Base-by-base conservation (phyloP, 371 early-diverging fungal genomes). In the Amoeboaphelidium protococcarum region DNA sequence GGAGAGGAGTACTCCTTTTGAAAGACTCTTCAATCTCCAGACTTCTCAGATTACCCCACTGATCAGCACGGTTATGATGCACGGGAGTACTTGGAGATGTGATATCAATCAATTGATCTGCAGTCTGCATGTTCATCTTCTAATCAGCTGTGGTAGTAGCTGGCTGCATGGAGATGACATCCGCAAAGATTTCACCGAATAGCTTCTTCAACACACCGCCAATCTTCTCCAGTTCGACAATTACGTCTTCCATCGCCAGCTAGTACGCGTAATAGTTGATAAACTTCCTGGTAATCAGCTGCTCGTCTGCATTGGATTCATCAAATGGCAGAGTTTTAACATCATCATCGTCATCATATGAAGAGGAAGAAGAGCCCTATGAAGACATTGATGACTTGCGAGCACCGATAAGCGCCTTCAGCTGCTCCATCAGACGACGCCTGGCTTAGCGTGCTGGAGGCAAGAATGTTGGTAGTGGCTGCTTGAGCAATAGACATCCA, bases 231-330 rank as follows among this genome's bases (percentile, higher is more conserved):
- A 84, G 63, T 60, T 82, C 85, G 12, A 69, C 67, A 45, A 84
- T 75, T 1, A 84, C 63, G 57, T 80, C 80, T 47, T 76, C 81
- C 66, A 78, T 77, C 46, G 77, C 68, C 16, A 75, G 64, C 0
- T 74, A 75, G 47, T 77, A 81, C 2, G 80, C 77, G 54, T 79
- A 81, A 56, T 81, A 82, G 52, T 77, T 72, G 23, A 80, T 68
- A 46, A 78, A 77, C 23, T 48, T 40, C 40, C 48, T 42, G 24
- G 50, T n/a, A n/a, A n/a, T n/a, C n/a, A n/a, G n/a, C n/a, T n/a
- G n/a, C n/a, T n/a, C n/a, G n/a, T n/a, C n/a, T n/a, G n/a, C n/a
- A n/a, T n/a, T n/a, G n/a, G n/a, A n/a, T n/a, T n/a, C n/a, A n/a
- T n/a, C n/a, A n/a, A n/a, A n/a, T n/a, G n/a, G n/a, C n/a, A n/a